Evolutionary conservation across 169 alveolate species (phyloP).

Genomic region (Cryptosporidium xiaoi): DNA sequence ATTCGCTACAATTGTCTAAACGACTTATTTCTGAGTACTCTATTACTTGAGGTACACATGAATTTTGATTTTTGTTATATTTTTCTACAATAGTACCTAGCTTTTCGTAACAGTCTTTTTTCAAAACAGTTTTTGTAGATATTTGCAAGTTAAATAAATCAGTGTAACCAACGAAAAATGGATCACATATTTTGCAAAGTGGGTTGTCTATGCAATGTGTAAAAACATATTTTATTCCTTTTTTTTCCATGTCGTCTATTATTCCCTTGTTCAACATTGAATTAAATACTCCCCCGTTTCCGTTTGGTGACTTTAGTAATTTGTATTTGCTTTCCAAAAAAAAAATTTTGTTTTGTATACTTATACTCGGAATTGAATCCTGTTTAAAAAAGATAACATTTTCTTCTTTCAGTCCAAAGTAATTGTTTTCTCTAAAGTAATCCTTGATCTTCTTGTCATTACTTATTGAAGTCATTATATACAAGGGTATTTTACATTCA

Average conservation of each 20-base stretch:
- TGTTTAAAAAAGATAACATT: conserved; percentile 83
- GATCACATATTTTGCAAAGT: conserved; percentile 86
- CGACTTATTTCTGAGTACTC: conserved; percentile 84
- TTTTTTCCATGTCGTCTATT: conserved; percentile 78
- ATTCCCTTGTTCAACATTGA: conserved; percentile 79
- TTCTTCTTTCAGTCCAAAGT: conserved; percentile 82
- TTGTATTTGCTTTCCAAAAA: conserved; percentile 76
- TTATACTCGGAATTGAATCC: conserved; percentile 84
- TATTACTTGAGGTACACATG: conserved; percentile 75
- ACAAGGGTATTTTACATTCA: conserved; percentile 76
- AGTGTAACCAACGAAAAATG: conserved; percentile 84
- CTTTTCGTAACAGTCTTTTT: conserved; percentile 63
- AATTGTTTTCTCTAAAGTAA: conserved; percentile 81
- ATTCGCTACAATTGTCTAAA: conserved; percentile 53
- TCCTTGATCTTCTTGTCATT: conserved; percentile 77
- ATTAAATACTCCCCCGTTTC: conserved; percentile 89
- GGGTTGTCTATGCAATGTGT: conserved; percentile 87
- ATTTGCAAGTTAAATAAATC: conserved; percentile 75
- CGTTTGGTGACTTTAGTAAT: conserved; percentile 85
- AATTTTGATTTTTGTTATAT: conserved; percentile 70
- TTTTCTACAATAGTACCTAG: conserved; percentile 65
- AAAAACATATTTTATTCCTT: conserved; percentile 82
- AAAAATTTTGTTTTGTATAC: conserved; percentile 80
- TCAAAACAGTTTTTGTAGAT: conserved; percentile 77
- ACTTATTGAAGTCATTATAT: conserved; percentile 85